A percentile compares a stretch with the other conserved stretches of the same genome.
phyloP scores from a whole-genome alignment of 169 alveolate species.

The Plasmodium vivax region DNA sequence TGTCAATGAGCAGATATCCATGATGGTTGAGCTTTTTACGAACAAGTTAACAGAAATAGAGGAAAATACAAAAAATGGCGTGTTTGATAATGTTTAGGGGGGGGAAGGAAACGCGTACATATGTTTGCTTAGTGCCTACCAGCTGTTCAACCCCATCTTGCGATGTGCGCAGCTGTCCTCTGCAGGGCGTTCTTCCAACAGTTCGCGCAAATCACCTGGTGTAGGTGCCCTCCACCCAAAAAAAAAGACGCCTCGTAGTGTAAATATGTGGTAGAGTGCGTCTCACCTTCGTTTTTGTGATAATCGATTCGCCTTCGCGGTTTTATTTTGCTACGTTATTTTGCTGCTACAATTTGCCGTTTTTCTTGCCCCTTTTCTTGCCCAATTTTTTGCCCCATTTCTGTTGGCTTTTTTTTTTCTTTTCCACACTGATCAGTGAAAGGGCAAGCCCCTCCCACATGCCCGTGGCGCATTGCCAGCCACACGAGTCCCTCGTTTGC shows the following conservation, averaged over 20 bases:
- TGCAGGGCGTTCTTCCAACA: neutral
- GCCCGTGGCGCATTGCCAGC: neutral
- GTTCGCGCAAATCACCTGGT: neutral
- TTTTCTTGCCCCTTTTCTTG: neutral
- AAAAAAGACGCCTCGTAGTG: neutral
- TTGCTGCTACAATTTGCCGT: neutral
- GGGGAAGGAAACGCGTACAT: neutral
- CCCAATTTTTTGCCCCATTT: neutral
- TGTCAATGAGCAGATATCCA: conserved; percentile 20
- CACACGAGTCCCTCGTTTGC: neutral
- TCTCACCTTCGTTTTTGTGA: neutral
- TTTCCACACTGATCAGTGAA: neutral
- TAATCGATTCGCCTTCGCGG: neutral
- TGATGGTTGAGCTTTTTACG: conserved; percentile 15
- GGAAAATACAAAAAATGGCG: conserved; percentile 3
- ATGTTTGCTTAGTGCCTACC: neutral
- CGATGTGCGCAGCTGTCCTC: neutral
- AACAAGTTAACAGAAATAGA: conserved; percentile 42
- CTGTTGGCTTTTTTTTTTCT: neutral
- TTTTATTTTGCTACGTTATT: neutral
- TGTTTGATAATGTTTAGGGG: neutral
- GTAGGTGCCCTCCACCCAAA: neutral
- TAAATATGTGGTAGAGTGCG: neutral
- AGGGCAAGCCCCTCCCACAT: neutral
- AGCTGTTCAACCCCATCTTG: neutral